phyloP scores from a whole-genome alignment of 2,329 filamentous ascomycete genomes.

The Colletotrichum liaoningense region DNA sequence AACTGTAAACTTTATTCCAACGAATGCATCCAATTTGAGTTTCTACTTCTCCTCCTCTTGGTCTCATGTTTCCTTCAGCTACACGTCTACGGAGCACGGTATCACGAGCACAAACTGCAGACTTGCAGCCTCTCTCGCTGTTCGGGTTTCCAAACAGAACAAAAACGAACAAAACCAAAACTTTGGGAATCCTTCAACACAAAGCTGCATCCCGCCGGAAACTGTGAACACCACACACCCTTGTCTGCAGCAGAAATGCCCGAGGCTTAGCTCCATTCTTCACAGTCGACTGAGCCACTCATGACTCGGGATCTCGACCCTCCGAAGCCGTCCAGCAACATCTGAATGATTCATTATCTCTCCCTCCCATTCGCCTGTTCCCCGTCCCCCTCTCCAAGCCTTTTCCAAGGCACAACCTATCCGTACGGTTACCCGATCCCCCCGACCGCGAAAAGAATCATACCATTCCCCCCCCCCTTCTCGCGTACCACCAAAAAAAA shows the following conservation, averaged over 20 bases:
- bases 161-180: background rate
- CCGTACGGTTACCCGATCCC: conserved; percentile 7
- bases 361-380: conserved; percentile 28
- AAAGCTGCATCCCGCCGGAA: conserved; percentile 15
- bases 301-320: conserved; percentile 31
- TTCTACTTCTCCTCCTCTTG: background rate
- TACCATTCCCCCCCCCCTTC: background rate
- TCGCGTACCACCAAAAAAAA: background rate
- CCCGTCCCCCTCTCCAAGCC: background rate
- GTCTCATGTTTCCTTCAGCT: background rate
- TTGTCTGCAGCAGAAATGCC: conserved; percentile 4
- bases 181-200: background rate
- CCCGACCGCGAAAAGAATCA: background rate
- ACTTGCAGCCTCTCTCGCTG: background rate
- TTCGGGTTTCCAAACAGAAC: background rate
- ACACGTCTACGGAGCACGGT: no score
- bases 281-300: conserved; percentile 11
- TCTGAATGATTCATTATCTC: conserved; percentile 35
- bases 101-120: background rate
- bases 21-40: background rate
- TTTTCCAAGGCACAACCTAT: background rate
- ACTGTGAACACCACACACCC: background rate
- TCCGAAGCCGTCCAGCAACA: conserved; percentile 6
- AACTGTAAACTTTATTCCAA: background rate
- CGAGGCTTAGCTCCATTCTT: conserved; percentile 25